Percentiles rank a stretch among this genome's conserved stretches.
These are phyloP conservation scores for Colletotrichum agaves DNA, from an alignment of 2,329 filamentous ascomycete species.

Conservation along the genomic window DNA sequence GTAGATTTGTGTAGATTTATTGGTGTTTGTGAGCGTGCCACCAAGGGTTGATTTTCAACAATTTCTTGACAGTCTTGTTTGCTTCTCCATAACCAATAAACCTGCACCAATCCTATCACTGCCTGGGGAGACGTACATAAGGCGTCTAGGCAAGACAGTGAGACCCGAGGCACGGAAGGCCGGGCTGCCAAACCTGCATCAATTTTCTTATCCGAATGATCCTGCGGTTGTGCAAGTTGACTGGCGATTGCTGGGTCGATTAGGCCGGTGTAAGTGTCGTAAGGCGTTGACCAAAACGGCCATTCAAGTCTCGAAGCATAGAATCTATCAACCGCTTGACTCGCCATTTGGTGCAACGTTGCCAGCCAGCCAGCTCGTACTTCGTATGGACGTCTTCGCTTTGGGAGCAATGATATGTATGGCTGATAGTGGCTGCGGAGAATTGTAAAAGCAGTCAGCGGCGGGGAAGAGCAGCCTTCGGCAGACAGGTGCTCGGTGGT, in stretches of 20 bases:
- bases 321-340: neutral
- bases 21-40: neutral
- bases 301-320: neutral
- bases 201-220: conserved; percentile 17
- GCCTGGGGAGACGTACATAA: neutral
- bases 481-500: conserved; percentile 6
- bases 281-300: neutral
- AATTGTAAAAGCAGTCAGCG: neutral
- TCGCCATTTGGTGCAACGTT: neutral
- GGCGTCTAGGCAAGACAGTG: conserved; percentile 15
- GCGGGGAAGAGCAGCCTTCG: conserved; percentile 20
- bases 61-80: conserved; percentile 11
- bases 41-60: neutral
- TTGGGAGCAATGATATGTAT: conserved; percentile 17
- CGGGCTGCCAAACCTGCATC: conserved; percentile 31
- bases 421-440: conserved; percentile 11
- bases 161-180: conserved; percentile 25
- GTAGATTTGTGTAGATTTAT: neutral
- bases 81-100: neutral
- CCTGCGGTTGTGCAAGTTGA: neutral
- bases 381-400: conserved; percentile 1
- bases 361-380: conserved; percentile 14
- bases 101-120: conserved; percentile 9
- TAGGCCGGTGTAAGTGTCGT: neutral
- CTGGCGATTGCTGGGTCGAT: neutral